These are phyloP conservation scores for Castanea mollissima DNA, from an alignment of 306 rosid genomes.

Conservation along the genomic window DNA sequence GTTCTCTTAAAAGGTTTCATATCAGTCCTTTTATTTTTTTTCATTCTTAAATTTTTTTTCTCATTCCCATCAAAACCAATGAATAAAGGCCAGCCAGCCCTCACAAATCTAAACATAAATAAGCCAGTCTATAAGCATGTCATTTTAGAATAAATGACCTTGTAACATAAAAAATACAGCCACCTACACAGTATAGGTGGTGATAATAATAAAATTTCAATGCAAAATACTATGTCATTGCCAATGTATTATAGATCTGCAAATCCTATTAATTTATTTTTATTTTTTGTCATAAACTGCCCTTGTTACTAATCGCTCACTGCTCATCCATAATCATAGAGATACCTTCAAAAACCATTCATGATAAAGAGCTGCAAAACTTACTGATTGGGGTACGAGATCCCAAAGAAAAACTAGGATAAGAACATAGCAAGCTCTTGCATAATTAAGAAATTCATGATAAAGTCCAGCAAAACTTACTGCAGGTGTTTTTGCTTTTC, in stretches of 20 bases:
- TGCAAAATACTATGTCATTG: background rate
- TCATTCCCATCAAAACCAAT: too few species aligned
- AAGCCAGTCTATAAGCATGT: too few species aligned
- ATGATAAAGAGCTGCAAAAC: background rate
- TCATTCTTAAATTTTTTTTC: too few species aligned
- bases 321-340: background rate
- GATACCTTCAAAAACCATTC: background rate
- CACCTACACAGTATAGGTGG: too few species aligned
- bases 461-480: conserved; percentile 44
- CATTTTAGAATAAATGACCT: too few species aligned
- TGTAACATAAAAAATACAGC: too few species aligned
- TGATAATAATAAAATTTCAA: background rate
- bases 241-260: background rate
- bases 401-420: background rate
- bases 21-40: too few species aligned
- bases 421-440: background rate
- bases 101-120: too few species aligned
- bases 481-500: conserved; percentile 67
- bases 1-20: too few species aligned
- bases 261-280: background rate
- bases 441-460: background rate
- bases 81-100: too few species aligned
- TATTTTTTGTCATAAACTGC: background rate
- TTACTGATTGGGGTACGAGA: background rate
- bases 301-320: background rate